Evolutionary conservation across 148 eudicot species (phyloP).

Genomic region (Vaccinium corymbosum): DNA sequence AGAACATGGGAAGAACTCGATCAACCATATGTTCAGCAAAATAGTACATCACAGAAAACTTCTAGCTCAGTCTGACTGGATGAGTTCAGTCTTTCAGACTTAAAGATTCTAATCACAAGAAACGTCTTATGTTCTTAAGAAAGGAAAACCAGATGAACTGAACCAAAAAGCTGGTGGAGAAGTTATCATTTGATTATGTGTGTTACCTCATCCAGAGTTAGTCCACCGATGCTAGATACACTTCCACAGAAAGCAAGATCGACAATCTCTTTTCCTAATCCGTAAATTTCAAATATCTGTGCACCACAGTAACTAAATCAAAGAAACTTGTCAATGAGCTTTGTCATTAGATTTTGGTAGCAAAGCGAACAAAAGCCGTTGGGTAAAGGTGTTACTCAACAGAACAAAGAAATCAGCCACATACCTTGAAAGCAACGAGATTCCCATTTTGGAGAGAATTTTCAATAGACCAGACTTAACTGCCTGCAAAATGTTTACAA

Average conservation of each 20-base stretch:
- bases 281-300: constrained; percentile 96
- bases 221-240: constrained; percentile 81
- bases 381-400: constrained; percentile 8
- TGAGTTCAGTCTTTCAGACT: background rate
- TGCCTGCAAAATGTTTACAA: constrained; percentile 46
- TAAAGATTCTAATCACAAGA: background rate
- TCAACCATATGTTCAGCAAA: background rate
- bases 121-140: background rate
- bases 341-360: background rate
- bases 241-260: constrained; percentile 93
- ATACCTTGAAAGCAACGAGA: constrained; percentile 97
- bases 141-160: background rate
- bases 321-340: constrained; percentile 13
- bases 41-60: background rate
- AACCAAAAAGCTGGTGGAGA: background rate
- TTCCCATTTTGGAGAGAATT: constrained; percentile 98
- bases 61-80: background rate
- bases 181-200: background rate
- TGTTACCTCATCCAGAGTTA: constrained; percentile 93
- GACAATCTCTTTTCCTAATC: constrained; percentile 82
- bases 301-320: constrained; percentile 90
- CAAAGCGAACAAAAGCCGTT: background rate
- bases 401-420: constrained; percentile 17
- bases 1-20: background rate
- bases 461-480: constrained; percentile 81